phyloP scores from a whole-genome alignment of 2,329 filamentous ascomycete genomes.

The Fusarium anthophilum region DNA sequence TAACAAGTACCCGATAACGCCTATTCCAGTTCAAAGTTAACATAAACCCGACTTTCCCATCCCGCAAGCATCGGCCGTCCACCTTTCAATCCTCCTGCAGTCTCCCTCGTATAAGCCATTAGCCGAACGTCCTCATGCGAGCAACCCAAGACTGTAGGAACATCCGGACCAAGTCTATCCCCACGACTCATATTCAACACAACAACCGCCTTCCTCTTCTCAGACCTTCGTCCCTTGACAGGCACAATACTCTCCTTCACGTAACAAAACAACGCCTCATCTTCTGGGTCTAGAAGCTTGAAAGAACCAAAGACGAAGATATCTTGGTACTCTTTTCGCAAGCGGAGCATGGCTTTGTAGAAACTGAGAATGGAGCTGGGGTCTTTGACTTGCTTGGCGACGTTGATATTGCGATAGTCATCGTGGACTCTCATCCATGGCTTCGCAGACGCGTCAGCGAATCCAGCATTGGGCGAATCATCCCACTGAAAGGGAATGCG shows the following conservation, averaged over 20 bases:
- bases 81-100: neutral
- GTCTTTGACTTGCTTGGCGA: conserved; percentile 57
- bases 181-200: conserved; percentile 58
- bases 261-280: conserved; percentile 67
- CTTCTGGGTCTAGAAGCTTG: conserved; percentile 58
- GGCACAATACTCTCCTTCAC: conserved; percentile 49
- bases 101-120: conserved; percentile 40
- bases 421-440: conserved; percentile 78
- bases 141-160: conserved; percentile 38
- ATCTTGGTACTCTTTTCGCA: conserved; percentile 65
- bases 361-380: conserved; percentile 64
- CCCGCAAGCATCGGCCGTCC: conserved; percentile 3
- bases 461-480: conserved; percentile 66
- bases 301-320: conserved; percentile 72
- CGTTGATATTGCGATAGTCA: conserved; percentile 65
- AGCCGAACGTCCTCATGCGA: conserved; percentile 19
- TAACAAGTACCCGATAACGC: fast-evolving
- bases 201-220: conserved; percentile 49
- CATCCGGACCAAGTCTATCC: conserved; percentile 41
- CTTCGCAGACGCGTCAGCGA: conserved; percentile 55
- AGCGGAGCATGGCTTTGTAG: conserved; percentile 62
- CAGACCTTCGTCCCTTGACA: conserved; percentile 20
- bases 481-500: conserved; percentile 76
- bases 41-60: conserved; percentile 36
- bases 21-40: conserved; percentile 16